Base-by-base conservation (phyloP, 805 yeast genomes). In the Pichia occidentalis region DNA sequence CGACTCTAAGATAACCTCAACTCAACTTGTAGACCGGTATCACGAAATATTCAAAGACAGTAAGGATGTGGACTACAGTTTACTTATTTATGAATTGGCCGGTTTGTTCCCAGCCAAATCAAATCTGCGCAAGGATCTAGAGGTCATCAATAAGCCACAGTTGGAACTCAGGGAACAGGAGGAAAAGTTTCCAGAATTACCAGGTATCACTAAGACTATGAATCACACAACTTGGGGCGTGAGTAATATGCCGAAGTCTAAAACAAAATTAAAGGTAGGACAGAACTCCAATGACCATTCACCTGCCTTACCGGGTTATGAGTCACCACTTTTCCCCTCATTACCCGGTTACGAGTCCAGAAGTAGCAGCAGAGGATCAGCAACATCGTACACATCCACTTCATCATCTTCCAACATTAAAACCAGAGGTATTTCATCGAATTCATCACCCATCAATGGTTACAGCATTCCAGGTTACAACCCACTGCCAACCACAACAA, bases 11-110 rank as follows among this genome's bases (percentile, higher is more conserved):
- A 47, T 81, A 1, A 56, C 68, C 5, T 78, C 80, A 0, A 45
- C 53, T 4, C 75, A 71, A 9, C 54, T 85, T 19, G 51, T 73
- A 12, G 48, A 51, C 3, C 56, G 62, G 4, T 82, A 80, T 55
- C 54, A 61, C 26, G 51, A 59, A 1, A 51, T 85, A 9, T 83
- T 85, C 48, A 51, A 44, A 8, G 36, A 55, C 0, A 37, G 44
- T 14, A 24, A 18, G 7, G 54, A 64, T 43, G 70, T 71, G 5
- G 87, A 85, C 40, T 56, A 79, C 12, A 63, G 69, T 40, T 55
- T 82, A 6, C 57, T 85, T 32, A 44, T 85, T 6, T 69, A 68
- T 38, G 90, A 83, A 46, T 61, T 80, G 36, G 61, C 78, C 4
- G 81, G 79, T 45, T 55, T 79, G 2, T 73, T 70, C 47, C 69